These are phyloP conservation scores for Colletotrichum sp. DNA, from an alignment of 2,329 filamentous ascomycete genomes.

Conservation along the genomic window DNA sequence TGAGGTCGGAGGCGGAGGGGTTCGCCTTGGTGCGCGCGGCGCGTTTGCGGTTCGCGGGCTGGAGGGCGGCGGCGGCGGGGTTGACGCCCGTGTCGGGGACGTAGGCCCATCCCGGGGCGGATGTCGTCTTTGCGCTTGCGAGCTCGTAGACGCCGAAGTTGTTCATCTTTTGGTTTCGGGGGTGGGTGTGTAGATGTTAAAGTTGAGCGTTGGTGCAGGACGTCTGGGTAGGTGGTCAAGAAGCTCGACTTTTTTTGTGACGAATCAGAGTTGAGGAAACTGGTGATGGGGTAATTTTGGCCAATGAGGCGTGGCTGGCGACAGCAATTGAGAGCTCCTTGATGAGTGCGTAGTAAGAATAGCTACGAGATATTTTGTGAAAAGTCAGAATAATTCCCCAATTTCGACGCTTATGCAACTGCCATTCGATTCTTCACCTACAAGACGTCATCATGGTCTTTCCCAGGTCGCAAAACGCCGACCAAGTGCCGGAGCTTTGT, in stretches of 20 bases:
- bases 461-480: neutral
- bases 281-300: neutral
- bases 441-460: neutral
- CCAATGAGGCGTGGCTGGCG: slow-evolving; percentile 1
- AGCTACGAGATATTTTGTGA: neutral
- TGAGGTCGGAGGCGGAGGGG: slow-evolving; percentile 68
- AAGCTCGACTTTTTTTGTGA: slow-evolving; percentile 1
- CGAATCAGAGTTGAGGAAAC: slow-evolving; percentile 4
- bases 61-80: slow-evolving; percentile 57
- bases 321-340: neutral
- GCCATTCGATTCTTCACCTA: neutral
- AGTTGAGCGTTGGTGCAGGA: accelerated
- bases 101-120: slow-evolving; percentile 90
- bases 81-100: slow-evolving; percentile 76
- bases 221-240: neutral
- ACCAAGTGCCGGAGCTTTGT: neutral
- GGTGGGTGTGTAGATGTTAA: neutral
- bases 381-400: neutral
- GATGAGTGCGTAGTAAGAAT: neutral
- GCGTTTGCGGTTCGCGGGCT: slow-evolving; percentile 71
- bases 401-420: neutral
- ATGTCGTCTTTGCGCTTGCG: slow-evolving; percentile 70
- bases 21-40: slow-evolving; percentile 64
- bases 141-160: slow-evolving; percentile 84
- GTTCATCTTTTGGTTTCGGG: slow-evolving; percentile 51